Conservation (phyloP, 192 early-diverging fungal genomes). For the Coemansia sp. region DNA sequence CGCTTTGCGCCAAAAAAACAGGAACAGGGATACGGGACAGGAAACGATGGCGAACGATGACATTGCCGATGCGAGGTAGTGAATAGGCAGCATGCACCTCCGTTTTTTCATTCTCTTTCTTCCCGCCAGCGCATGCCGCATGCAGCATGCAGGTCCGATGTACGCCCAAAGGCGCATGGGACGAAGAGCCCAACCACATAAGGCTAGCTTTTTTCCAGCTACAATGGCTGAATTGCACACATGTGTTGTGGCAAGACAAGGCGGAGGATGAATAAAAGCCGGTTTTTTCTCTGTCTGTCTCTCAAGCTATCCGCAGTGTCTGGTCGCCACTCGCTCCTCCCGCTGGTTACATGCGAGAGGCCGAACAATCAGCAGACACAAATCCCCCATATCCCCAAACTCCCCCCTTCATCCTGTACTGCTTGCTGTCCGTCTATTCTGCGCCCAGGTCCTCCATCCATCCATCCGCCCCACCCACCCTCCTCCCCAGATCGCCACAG, state of each 20-base stretch:
- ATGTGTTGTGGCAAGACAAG: conserved; percentile 4
- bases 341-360: background rate
- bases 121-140: conserved; percentile 2
- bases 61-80: background rate
- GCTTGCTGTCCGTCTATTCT: no score
- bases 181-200: background rate
- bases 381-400: background rate
- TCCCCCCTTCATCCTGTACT: background rate
- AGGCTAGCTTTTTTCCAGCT: background rate
- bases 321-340: no score
- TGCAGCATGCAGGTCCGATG: conserved; percentile 11
- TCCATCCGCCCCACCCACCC: background rate
- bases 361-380: background rate
- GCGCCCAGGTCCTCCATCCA: no score
- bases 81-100: background rate
- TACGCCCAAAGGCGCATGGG: background rate
- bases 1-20: background rate
- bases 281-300: no score
- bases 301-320: no score
- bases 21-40: background rate
- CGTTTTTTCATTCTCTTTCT: background rate
- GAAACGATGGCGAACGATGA: conserved; percentile 5
- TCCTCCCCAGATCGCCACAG: background rate
- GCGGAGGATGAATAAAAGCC: no score
- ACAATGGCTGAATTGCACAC: background rate